Evolutionary conservation across 768 basidiomycete genomes (phyloP), one percentile per base, ranked within the genome.

Genomic region (Melanogaster broomeanus): DNA sequence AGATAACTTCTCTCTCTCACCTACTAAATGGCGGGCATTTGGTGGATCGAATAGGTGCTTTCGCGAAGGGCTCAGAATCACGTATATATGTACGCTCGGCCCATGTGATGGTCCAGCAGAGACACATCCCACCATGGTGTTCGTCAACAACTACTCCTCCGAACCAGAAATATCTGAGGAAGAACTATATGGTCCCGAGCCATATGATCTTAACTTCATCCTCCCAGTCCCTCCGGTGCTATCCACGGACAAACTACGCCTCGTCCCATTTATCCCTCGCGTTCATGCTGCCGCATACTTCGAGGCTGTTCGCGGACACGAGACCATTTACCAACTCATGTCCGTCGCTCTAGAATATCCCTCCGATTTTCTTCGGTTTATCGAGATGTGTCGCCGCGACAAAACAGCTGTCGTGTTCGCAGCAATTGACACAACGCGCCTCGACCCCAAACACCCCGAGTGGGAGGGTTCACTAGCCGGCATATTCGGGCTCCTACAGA

Each of bases 341-440:
- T 43, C 47, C 37, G 0, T 42, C 12, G 35, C 48, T 21, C 12
- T 61, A n/a, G 61, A 59, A 25, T 22, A 45, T 13, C 49, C 59
- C 15, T 12, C 30, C 13, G 45, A 48, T 15, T 47, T 61, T 7
- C 59, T 63, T 19, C 53, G 48, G 37, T 31, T 39, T 25, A 16
- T 43, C 38, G 58, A 66, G 47, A 19, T 3, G 16, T 16, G 25
- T 18, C 51, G 56, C 33, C 55, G 53, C 8, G 45, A 58, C 3
- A n/a, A 31, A 28, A 13, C 11, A 9, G 6, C 12, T 15, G 9
- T 72, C 21, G 38, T 74, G 1, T 76, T 74, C 52, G 73, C 73
- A 38, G 67, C 66, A 38, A 69, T 74, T 52, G 80, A 81, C 58
- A 71, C 71, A 45, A 70, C 68, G 6, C 60, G 61, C 35, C 61